Conservation (phyloP, 108 stramenopile species). For the Nannochloropsis gaditana region DNA sequence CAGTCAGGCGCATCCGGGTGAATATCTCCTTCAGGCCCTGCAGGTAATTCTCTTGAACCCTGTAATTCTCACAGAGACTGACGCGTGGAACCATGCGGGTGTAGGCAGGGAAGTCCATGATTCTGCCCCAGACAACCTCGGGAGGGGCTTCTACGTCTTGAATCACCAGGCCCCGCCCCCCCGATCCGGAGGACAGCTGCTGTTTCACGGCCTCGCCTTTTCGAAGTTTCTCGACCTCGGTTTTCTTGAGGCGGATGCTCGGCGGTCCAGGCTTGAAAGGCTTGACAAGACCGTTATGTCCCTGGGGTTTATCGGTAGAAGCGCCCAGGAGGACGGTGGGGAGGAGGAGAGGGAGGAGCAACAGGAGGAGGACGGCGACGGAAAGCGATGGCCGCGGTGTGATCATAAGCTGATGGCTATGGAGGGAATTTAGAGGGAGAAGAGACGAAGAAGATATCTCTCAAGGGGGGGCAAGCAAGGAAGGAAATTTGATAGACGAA, state of each 20-base stretch:
- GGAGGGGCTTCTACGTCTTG: slow-evolving; percentile 1
- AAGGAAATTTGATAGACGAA: too few species aligned
- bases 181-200: not conserved
- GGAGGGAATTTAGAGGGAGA: too few species aligned
- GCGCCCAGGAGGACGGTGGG: not conserved
- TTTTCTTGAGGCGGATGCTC: not conserved
- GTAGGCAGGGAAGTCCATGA: slow-evolving; percentile 22
- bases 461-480: too few species aligned
- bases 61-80: not conserved
- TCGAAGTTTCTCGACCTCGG: not conserved
- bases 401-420: too few species aligned
- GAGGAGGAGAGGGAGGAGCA: not conserved
- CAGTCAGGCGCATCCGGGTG: not conserved
- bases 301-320: slow-evolving; percentile 20
- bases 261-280: not conserved
- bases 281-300: not conserved
- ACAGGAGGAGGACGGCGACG: not conserved
- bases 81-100: slow-evolving; percentile 6
- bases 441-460: too few species aligned
- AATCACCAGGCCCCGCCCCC: slow-evolving; percentile 1
- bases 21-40: slow-evolving; percentile 7
- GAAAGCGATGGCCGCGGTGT: too few species aligned
- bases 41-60: not conserved
- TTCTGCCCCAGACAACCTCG: slow-evolving; percentile 1
- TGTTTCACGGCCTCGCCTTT: not conserved